Evolutionary conservation across 2,329 filamentous ascomycete species (phyloP), one percentile per base, ranked within the genome.

Genomic region (Magnaporthiopsis rhizophila): DNA sequence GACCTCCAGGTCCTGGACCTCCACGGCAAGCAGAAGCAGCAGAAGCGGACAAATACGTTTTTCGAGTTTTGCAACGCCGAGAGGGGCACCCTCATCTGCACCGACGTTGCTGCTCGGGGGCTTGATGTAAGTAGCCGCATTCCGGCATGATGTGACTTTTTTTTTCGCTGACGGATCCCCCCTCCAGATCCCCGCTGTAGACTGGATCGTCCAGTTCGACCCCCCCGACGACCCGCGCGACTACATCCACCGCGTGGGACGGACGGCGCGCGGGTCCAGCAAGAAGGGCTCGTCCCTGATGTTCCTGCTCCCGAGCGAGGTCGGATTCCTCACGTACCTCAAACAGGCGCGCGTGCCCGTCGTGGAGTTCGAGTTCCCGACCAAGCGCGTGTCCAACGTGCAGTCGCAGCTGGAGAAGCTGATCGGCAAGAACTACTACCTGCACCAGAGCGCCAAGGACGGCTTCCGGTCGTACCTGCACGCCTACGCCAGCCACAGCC

Each of bases 11-110:
- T 96, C 3, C 83, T 96, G 58, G 89, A 91, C 70, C 82, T 96
- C 9, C 91, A 96, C 76, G 95, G 92, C 69, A 97, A 99, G 79
- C 92, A 97, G 78, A 99, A 99, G 79, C 95, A 99, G 78, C 92
- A 97, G 78, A 97, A 97, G 77, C 90, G 95, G n/a, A 99, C 95
- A 30, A 96, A 96, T 74, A 97, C 92, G 0, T 99, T 99, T 76
- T 99, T 98, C 76, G 94, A 98, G 75, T 99, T 99, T 58, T 83
- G 81, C 75, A 84, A 84, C 67, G 82, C 93, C 24, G 88, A 87
- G 69, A 86, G 90, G 69, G 95, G 94, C 30, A 96, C 91, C 0
- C 78, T 99, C 64, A 95, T 99, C 70, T 97, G 93, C 79, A 99
- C 95, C 0, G 95, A 99, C 72, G 95, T 99, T 68, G 95, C 95